Base-by-base conservation (phyloP, 208 protist species). In the Leptomonas seymouri region DNA sequence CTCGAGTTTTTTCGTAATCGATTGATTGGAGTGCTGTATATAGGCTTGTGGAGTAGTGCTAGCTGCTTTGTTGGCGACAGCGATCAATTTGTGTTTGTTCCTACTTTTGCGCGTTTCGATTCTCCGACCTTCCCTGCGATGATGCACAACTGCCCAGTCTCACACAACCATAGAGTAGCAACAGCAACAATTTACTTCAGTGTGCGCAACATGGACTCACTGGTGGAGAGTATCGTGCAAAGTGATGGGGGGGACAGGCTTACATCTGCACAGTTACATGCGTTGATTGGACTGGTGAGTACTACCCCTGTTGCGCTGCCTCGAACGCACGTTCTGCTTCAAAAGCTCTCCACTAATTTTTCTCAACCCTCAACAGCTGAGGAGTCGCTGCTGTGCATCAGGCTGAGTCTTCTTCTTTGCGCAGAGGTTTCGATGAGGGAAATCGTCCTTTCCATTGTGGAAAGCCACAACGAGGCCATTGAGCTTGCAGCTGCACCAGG, bases 201-300 rank as follows among this genome's bases (percentile, higher is more conserved):
- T n/a, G n/a, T n/a, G 25, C 9, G 36, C 11, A 50, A 9, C 21
- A 80, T 75, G 63, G n/a, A 67, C 9, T 41, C 55, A 20, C 57
- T 77, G 3, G 23, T 77, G 21, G 58, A 70, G 5, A 67, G 71
- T 28, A 71, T 77, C 28, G 71, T 77, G 30, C 39, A 62, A 18
- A 67, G 71, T n/a, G 20, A 71, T 49, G 42, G 45, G 14, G 28
- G 41, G 11, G 64, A 53, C n/a, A 20, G 25, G 27, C 71, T 77
- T 50, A 71, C 71, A 20, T 21, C 63, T 8, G 64, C 27, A 30
- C 71, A 77, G 58, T 41, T 77, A 39, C 64, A 77, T 42, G 71
- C 71, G 21, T 49, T 77, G 16, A 50, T 77, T 9, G 71, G 71
- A 15, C 46, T 77, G 8, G 39, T 44, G 25, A 48, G 45, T 11